Conservation (phyloP, 2,329 filamentous ascomycete genomes). For the Elsinoe necatrix region DNA sequence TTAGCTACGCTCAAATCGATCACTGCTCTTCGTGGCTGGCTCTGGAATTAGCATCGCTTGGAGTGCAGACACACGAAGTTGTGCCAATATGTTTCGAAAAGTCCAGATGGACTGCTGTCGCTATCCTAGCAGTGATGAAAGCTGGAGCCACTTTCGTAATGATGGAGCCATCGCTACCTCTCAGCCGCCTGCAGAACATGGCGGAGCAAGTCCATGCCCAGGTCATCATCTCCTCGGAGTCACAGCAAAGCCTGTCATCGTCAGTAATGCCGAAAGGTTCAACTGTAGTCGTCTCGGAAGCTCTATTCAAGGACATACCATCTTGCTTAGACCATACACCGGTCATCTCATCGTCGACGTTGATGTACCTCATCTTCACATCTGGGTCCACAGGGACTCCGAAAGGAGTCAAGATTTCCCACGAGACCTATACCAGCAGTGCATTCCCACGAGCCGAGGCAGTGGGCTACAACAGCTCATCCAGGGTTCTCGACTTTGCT, state of each 20-base stretch:
- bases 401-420: constrained; percentile 22
- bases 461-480: constrained; percentile 12
- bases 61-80: constrained; percentile 17
- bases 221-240: constrained; percentile 17
- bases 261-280: constrained; percentile 17
- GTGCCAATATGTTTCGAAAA: constrained; percentile 25
- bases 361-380: constrained; percentile 26
- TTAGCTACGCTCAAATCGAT: constrained; percentile 24
- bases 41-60: constrained; percentile 13
- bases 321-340: too few species aligned
- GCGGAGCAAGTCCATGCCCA: constrained; percentile 22
- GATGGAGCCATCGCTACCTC: constrained; percentile 24
- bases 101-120: constrained; percentile 24
- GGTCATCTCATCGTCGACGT: constrained; percentile 13
- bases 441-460: constrained; percentile 36
- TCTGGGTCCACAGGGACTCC: constrained; percentile 25
- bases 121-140: constrained; percentile 26
- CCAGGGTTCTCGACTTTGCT: constrained; percentile 17
- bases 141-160: constrained; percentile 25
- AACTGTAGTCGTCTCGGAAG: constrained; percentile 17
- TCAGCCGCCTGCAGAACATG: constrained; percentile 24
- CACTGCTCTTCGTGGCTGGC: constrained; percentile 20
- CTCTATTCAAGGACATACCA: neutral
- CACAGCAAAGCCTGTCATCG: constrained; percentile 18
- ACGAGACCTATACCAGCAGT: constrained; percentile 48